Percentiles rank a stretch among this genome's conserved stretches.
Conservation (phyloP, 768 basidiomycete genomes). For the Boletus sensibilis region DNA sequence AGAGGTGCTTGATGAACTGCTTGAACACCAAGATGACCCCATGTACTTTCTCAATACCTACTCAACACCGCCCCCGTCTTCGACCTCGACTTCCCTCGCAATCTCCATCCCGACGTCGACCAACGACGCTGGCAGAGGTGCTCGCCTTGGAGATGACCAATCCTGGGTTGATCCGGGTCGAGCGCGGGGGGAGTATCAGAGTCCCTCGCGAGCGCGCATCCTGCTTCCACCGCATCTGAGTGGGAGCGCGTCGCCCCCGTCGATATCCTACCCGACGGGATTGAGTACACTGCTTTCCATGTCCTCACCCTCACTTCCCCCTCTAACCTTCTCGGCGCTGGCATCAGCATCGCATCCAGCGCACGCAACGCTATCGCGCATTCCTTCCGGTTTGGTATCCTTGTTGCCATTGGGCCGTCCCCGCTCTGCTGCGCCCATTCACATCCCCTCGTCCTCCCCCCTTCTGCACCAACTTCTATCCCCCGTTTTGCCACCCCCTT, state of each 20-base stretch:
- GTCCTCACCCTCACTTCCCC: not conserved
- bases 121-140: conserved; percentile 38
- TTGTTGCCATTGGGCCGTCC: conserved; percentile 22
- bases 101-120: conserved; percentile 35
- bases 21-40: conserved; percentile 68
- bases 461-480: too few relatives aligned
- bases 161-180: conserved; percentile 3
- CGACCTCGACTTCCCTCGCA: conserved; percentile 14
- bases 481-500: not conserved
- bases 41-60: conserved; percentile 51
- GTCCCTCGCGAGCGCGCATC: conserved; percentile 8
- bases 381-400: conserved; percentile 6
- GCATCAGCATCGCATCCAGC: conserved; percentile 9
- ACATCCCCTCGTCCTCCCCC: not conserved
- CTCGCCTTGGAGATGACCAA: conserved; percentile 32
- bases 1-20: conserved; percentile 59
- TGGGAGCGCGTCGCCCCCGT: conserved; percentile 24
- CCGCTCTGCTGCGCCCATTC: too few relatives aligned
- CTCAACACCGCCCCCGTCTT: conserved; percentile 3
- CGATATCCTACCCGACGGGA: conserved; percentile 16
- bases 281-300: conserved; percentile 13
- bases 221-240: conserved; percentile 24
- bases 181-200: conserved; percentile 9
- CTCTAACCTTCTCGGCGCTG: not conserved
- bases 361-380: conserved; percentile 42